phyloP scores from a whole-genome alignment of 139 green algal species.

The Astrephomene gubernaculifera region DNA sequence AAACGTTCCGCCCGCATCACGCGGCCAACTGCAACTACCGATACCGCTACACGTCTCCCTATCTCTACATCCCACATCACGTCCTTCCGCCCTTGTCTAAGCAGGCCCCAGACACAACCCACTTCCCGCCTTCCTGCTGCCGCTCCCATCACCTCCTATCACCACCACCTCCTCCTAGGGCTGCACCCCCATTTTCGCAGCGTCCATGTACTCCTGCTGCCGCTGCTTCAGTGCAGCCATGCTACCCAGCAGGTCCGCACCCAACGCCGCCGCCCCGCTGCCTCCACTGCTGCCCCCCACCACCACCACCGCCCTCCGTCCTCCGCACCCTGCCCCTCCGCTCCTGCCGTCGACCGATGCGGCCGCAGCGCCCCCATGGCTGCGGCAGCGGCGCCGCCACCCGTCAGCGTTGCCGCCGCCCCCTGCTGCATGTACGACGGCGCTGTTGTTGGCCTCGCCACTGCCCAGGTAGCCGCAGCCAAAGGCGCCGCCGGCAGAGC shows the following conservation, averaged over 20 bases:
- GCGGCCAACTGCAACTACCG: too few species aligned
- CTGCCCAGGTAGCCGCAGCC: neutral
- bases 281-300: neutral
- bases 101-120: too few species aligned
- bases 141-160: too few species aligned
- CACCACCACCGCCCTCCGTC: slow-evolving; percentile 3
- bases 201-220: slow-evolving; percentile 53
- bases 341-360: neutral
- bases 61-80: too few species aligned
- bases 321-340: neutral
- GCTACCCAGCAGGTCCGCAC: slow-evolving; percentile 20
- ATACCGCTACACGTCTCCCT: too few species aligned
- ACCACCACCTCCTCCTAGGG: too few species aligned
- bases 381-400: neutral
- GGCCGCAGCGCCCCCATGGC: slow-evolving; percentile 11
- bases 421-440: neutral
- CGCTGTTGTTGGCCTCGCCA: neutral
- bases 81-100: too few species aligned
- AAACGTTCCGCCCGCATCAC: too few species aligned
- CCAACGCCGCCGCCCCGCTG: neutral
- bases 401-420: neutral
- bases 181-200: slow-evolving; percentile 24
- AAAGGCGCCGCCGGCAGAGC: neutral
- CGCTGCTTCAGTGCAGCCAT: slow-evolving; percentile 50
- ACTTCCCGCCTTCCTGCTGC: too few species aligned